phyloP scores from a whole-genome alignment of 1,284 basidiomycete species.

The Ustilago shanxiensis region DNA sequence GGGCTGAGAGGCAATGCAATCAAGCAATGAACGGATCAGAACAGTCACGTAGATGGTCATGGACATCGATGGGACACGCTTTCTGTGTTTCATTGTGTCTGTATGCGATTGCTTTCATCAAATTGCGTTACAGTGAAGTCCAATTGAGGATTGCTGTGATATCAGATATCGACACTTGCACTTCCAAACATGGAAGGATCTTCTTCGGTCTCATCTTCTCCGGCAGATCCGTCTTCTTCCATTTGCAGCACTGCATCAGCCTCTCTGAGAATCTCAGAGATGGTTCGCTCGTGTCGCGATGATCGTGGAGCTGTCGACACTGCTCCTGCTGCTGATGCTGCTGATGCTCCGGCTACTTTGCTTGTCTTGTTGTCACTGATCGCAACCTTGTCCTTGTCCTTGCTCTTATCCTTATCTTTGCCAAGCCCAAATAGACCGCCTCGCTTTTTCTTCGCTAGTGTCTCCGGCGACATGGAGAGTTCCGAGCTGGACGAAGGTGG shows the following conservation, averaged over 20 bases:
- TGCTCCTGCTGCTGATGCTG: not conserved
- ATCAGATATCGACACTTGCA: conserved; percentile 24
- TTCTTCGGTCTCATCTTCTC: conserved; percentile 25
- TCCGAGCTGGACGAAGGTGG: conserved; percentile 6
- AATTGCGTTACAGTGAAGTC: too few species aligned
- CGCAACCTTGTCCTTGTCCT: conserved; percentile 11
- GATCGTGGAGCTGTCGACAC: not conserved
- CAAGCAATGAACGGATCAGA: not conserved
- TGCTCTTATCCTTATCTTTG: conserved; percentile 30
- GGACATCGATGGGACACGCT: conserved; percentile 1
- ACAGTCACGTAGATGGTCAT: conserved; percentile 13
- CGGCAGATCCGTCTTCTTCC: conserved; percentile 17
- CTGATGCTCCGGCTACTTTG: too few species aligned
- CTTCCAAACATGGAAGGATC: conserved; percentile 42
- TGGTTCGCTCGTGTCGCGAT: conserved; percentile 48
- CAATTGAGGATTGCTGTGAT: not conserved
- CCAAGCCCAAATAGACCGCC: conserved; percentile 35
- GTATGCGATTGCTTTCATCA: too few species aligned
- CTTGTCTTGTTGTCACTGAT: conserved; percentile 4
- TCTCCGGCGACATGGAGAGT: conserved; percentile 24
- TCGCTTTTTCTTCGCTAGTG: conserved; percentile 34
- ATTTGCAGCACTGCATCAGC: conserved; percentile 50
- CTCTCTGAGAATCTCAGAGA: conserved; percentile 52
- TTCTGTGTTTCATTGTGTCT: too few species aligned
- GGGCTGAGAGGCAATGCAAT: not conserved